Base-by-base conservation (phyloP, 1,284 basidiomycete species). In the Puccinia brachypodii region DNA sequence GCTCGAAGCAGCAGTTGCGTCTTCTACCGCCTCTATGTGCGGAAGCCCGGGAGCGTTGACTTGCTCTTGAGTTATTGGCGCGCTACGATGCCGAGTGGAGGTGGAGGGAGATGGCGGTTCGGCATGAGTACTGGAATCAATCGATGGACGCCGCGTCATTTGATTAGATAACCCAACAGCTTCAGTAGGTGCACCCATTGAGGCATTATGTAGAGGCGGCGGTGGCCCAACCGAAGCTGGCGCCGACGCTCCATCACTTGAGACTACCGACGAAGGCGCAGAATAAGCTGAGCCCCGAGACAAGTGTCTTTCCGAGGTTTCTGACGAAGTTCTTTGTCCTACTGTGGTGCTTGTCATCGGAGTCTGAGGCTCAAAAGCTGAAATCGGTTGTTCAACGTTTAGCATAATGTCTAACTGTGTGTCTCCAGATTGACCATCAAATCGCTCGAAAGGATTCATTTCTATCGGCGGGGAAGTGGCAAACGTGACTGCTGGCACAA, bases 71-170 rank as follows among this genome's bases (percentile, higher is more conserved):
- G 80, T 75, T 2, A 81, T 76, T 38, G 80, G 80, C 19, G 80
- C 72, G 66, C 80, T 81, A 14, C 71, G 71, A 14, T 81, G 80
- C 42, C 80, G 80, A 60, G 80, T 76, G 31, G 80, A 81, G 25
- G 80, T 81, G n/a, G 80, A 81, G 36, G 80, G 80, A 56, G 80
- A 81, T 25, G 80, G 72, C 33, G 80, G 80, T 33, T 81, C 80
- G 19, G 80, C 80, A 42, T 75, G 72, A 16, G 72, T 81, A 62
- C 80, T 81, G n/a, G 80, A 81, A 31, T 75, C 80, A 58, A 68
- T 66, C 16, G 80, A 81, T n/a, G 72, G 25, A 53, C 80, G 72
- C 6, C 80, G 71, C 36, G 40, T 81, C 22, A 74, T 69, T 73
- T 81, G 80, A 76, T 58, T 81, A 4, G 80, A 50, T 38, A 81